Evolutionary conservation across 2,329 filamentous ascomycete species (phyloP), one percentile per base, ranked within the genome.

Genomic region (Pyrenochaeta sp.): DNA sequence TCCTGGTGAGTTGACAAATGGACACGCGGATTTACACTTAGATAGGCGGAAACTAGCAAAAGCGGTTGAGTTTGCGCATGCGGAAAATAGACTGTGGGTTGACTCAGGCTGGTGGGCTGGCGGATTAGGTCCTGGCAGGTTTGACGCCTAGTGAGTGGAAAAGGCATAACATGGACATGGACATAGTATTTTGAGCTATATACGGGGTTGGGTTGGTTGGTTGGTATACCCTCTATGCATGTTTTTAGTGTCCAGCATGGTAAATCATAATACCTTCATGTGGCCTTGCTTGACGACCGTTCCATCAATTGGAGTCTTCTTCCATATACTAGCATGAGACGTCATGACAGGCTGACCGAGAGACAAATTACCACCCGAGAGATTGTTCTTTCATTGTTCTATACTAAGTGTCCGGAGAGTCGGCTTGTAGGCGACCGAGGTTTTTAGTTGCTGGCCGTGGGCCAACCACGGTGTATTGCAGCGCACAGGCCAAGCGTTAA

Each of bases 11-110:
- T 42, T 70, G 7, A 70, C 75, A 7, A 77, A 77, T 51, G 75
- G 75, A 4, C 77, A 79, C 54, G 66, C 69, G n/a, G 76, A 79
- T 61, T 44, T 79, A 45, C 76, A 79, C 61, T 52, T 79, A 8
- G 77, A 79, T 54, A 60, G 77, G 1, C 51, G 74, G 62, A 73
- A 74, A 47, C 50, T 78, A 30, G 59, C 61, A 7, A 58, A 57
- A 10, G 67, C 61, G 7, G 67, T 77, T 1, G 74, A 77, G 52
- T 62, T 69, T 6, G 69, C 68, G 28, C 65, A 58, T 37, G 70
- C 60, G 15, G 67, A 73, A 60, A 77, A 77, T 56, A 53, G 57
- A 46, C 51, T 62, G 13, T 78, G 76, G 75, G 68, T 64, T 22
- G 60, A 71, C 9, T 73, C 70, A 4, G 75, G 74, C 6, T 78